These are phyloP conservation scores for Funneliformis caledonium DNA, from an alignment of 371 early-diverging fungal species.

Conservation along the genomic window DNA sequence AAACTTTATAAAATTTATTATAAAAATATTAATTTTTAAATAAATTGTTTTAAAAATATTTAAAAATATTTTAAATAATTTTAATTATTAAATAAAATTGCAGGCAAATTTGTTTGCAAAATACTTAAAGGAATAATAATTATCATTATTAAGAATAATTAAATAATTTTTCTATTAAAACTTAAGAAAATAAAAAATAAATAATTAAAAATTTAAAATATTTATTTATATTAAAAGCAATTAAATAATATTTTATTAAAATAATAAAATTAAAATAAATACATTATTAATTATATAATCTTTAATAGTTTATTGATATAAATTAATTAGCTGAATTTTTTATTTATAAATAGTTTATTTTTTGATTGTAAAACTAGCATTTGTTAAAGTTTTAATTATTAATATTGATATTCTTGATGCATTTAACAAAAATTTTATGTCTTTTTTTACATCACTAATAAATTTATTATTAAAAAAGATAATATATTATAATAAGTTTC, in stretches of 20 bases:
- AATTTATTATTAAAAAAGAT: conserved; percentile 1
- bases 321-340: background rate
- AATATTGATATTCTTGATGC: background rate
- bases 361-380: conserved; percentile 4
- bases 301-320: background rate
- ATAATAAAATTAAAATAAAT: background rate
- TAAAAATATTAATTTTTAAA: no score
- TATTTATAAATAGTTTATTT: background rate
- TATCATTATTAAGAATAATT: background rate
- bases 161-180: background rate
- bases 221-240: no score
- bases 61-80: no score
- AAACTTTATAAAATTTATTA: no score
- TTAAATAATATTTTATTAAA: background rate
- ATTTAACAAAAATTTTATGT: conserved; percentile 4
- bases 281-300: background rate
- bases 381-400: conserved; percentile 20
- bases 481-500: conserved; percentile 7
- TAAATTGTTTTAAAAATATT: no score
- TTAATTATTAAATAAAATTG: no score
- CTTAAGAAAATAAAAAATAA: no score
- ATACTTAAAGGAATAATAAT: background rate
- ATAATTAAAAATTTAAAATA: no score
- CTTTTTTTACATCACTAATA: background rate
- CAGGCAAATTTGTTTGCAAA: no score